Evolutionary conservation across 192 early-diverging fungal species (phyloP), one percentile per base, ranked within the genome.

Genomic region (Funneliformis geosporum): DNA sequence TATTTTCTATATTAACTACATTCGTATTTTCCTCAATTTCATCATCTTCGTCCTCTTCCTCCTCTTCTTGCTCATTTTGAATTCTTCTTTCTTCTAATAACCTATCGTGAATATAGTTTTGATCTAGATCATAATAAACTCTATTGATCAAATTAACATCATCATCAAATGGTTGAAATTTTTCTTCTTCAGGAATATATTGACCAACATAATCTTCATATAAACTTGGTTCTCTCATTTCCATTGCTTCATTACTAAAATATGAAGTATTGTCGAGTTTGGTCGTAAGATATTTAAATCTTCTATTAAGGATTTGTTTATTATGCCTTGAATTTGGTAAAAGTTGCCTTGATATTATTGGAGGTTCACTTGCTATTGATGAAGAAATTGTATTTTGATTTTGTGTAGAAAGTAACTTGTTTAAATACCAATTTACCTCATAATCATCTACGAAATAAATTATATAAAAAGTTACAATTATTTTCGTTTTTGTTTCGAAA

Each of bases 181-280:
- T 62, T 25, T 82, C 68, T 33, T 79, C 64, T 14, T 72, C 64
- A 50, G 86, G 79, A 28, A 82, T 72, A 81, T 83, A 76, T 68
- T 85, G 78, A 18, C 86, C 84, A 46, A 87, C 81, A 55, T 85
- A 85, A 27, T 85, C 60, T 60, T 87, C 81, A 44, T 84, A 87
- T 25, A 87, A 50, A 33, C 47, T 27, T n/a, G 86, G 86, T 68
- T 85, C 86, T 62, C 86, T 70, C 33, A 77, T 11, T 60, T 78
- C 84, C 33, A 87, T 82, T 16, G 80, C 66, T 78, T 84, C 81
- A 46, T 85, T 82, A 23, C 60, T 50, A 67, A 85, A 85, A 77
- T 87, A 87, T n/a, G 75, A 75, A 0, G 82, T 74, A 59, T 75
- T 28, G 8, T 80, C 79, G 40, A 87, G 78, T 14, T 79, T 65